These are phyloP conservation scores for Rhynchosporium agropyri DNA, from an alignment of 2,329 filamentous ascomycete species.

Conservation along the genomic window DNA sequence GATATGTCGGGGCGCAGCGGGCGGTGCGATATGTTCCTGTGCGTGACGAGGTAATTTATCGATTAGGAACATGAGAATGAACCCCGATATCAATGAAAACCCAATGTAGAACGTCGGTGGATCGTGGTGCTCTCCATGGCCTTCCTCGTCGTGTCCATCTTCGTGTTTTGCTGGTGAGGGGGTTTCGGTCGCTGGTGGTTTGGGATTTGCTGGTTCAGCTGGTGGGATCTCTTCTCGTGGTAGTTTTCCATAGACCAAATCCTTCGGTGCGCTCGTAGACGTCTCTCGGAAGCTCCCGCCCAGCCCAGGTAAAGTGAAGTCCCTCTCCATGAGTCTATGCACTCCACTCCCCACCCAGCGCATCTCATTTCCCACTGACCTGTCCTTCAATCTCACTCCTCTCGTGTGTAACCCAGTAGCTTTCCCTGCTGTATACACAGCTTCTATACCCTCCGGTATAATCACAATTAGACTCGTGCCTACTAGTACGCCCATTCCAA, in stretches of 20 bases:
- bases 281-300: slow-evolving; percentile 13
- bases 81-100: slow-evolving; percentile 82
- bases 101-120: slow-evolving; percentile 78
- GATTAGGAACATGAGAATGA: slow-evolving; percentile 95
- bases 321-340: slow-evolving; percentile 27
- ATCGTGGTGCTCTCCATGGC: slow-evolving; percentile 49
- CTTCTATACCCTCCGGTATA: slow-evolving; percentile 94
- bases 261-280: not conserved
- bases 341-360: slow-evolving; percentile 33
- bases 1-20: slow-evolving; percentile 77
- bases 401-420: slow-evolving; percentile 34
- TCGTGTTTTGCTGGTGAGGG: slow-evolving; percentile 1
- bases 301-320: not conserved
- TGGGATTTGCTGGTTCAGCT: slow-evolving; percentile 8
- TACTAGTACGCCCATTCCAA: slow-evolving; percentile 92
- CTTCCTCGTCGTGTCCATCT: not conserved
- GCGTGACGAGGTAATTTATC: slow-evolving; percentile 81
- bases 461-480: slow-evolving; percentile 96
- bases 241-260: slow-evolving; percentile 7
- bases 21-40: slow-evolving; percentile 63
- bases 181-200: slow-evolving; percentile 10
- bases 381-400: slow-evolving; percentile 16
- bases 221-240: slow-evolving; percentile 9
- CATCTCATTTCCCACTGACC: slow-evolving; percentile 23
- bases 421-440: slow-evolving; percentile 66